Conservation (phyloP, 2,329 filamentous ascomycete genomes). For the Escovopsis sp. region DNA sequence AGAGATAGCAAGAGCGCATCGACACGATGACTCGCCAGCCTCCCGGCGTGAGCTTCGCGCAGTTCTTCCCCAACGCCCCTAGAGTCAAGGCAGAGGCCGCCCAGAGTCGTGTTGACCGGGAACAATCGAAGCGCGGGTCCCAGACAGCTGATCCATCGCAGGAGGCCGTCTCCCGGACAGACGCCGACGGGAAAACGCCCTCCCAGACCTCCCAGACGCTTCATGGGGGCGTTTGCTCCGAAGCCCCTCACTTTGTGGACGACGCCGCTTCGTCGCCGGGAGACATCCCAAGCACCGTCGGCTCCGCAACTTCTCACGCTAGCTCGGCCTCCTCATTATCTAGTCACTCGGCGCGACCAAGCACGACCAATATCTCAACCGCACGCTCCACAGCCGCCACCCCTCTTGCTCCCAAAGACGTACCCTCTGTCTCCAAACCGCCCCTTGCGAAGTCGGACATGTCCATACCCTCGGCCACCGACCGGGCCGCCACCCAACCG, state of each 20-base stretch:
- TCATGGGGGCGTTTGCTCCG: slow-evolving; percentile 11
- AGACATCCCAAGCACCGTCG: slow-evolving; percentile 55
- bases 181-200: slow-evolving; percentile 12
- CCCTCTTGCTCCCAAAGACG: slow-evolving; percentile 25
- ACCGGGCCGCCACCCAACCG: slow-evolving; percentile 15
- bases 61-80: slow-evolving; percentile 73
- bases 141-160: slow-evolving; percentile 11
- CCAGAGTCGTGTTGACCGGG: slow-evolving; percentile 22
- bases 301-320: slow-evolving; percentile 56
- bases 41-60: slow-evolving; percentile 61
- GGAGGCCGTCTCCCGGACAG: slow-evolving; percentile 11
- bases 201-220: slow-evolving; percentile 9
- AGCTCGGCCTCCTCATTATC: slow-evolving; percentile 61
- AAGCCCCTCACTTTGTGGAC: slow-evolving; percentile 24
- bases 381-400: slow-evolving; percentile 23
- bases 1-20: slow-evolving; percentile 35
- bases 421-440: slow-evolving; percentile 33
- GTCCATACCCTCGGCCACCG: slow-evolving; percentile 35
- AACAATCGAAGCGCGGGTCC: slow-evolving; percentile 14
- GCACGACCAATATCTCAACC: slow-evolving; percentile 27
- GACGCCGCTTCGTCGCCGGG: slow-evolving; percentile 45
- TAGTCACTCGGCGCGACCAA: slow-evolving; percentile 33
- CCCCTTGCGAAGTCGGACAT: slow-evolving; percentile 38
- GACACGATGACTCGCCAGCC: slow-evolving; percentile 66
- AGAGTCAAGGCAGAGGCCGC: slow-evolving; percentile 38